Evolutionary conservation across 2,329 filamentous ascomycete species (phyloP).

Genomic region (Monosporascus sp.): DNA sequence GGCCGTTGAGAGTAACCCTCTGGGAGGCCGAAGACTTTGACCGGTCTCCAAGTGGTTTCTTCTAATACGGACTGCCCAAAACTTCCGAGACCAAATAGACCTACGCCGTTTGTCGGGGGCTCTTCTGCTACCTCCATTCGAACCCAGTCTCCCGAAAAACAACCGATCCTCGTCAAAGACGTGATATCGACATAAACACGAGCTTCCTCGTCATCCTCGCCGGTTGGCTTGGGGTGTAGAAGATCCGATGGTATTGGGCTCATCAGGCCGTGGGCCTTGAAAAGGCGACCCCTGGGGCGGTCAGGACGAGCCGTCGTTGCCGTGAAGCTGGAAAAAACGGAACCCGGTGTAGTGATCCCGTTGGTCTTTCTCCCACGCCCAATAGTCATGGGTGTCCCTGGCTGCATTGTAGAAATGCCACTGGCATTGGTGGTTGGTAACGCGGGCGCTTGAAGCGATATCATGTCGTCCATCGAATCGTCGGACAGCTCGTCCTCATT

Average conservation of each 20-base stretch:
- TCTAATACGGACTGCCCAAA: slow-evolving; percentile 60
- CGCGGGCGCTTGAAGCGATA: slow-evolving; percentile 76
- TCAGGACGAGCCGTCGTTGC: slow-evolving; percentile 74
- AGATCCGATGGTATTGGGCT: slow-evolving; percentile 67
- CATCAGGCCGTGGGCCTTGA: slow-evolving; percentile 76
- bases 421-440: slow-evolving; percentile 74
- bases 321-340: slow-evolving; percentile 84
- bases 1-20: slow-evolving; percentile 62
- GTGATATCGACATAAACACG: slow-evolving; percentile 87
- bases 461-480: slow-evolving; percentile 89
- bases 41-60: slow-evolving; percentile 68
- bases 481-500: slow-evolving; percentile 76
- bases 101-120: slow-evolving; percentile 62
- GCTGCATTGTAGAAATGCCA: slow-evolving; percentile 71
- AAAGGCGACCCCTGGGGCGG: slow-evolving; percentile 68
- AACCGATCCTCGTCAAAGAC: slow-evolving; percentile 81
- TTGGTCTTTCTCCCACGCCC: slow-evolving; percentile 61
- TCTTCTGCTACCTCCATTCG: slow-evolving; percentile 73
- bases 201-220: slow-evolving; percentile 79
- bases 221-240: slow-evolving; percentile 73
- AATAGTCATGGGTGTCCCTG: slow-evolving; percentile 73
- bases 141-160: slow-evolving; percentile 97
- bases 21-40: slow-evolving; percentile 82
- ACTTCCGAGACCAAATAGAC: slow-evolving; percentile 61
- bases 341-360: slow-evolving; percentile 76